These are phyloP conservation scores for Zygoascus sp. DNA, from an alignment of 1,139 yeast species.

Conservation along the genomic window DNA sequence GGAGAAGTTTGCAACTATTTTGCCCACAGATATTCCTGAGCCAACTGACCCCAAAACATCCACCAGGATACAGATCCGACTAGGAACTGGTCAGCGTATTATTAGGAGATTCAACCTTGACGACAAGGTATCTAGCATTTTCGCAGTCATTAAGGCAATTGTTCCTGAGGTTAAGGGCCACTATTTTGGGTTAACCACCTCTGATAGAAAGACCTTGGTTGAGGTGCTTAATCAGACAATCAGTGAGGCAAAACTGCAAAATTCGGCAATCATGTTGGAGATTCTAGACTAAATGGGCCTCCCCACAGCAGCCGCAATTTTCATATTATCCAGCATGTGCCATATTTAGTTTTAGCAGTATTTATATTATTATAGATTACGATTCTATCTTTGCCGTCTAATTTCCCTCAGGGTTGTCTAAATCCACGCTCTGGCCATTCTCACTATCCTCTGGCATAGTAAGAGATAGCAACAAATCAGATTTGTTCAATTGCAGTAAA, in stretches of 20 bases:
- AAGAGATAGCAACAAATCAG: conserved; percentile 2
- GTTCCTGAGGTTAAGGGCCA: conserved; percentile 48
- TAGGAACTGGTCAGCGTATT: conserved; percentile 78
- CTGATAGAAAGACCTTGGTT: conserved; percentile 61
- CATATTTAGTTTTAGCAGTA: neutral
- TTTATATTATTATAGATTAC: conserved; percentile 1
- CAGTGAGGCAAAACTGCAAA: conserved; percentile 72
- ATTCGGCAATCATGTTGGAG: conserved; percentile 77
- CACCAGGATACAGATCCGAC: conserved; percentile 80
- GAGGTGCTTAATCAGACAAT: conserved; percentile 56
- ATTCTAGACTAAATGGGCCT: conserved; percentile 31
- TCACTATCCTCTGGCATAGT: neutral
- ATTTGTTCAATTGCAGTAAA: conserved; percentile 7
- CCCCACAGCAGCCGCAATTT: too few species aligned
- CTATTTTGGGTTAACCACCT: conserved; percentile 58
- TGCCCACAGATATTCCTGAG: conserved; percentile 55
- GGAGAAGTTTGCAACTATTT: conserved; percentile 43
- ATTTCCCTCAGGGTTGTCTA: neutral
- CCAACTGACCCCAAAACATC: conserved; percentile 49
- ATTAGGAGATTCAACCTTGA: conserved; percentile 63
- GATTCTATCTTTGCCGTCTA: neutral
- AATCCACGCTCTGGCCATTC: neutral
- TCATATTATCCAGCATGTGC: too few species aligned
- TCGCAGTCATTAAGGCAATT: conserved; percentile 51
- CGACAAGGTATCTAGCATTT: conserved; percentile 59